Conservation (phyloP, 345 rosid genomes). For the Pseudoturritis turrita region DNA sequence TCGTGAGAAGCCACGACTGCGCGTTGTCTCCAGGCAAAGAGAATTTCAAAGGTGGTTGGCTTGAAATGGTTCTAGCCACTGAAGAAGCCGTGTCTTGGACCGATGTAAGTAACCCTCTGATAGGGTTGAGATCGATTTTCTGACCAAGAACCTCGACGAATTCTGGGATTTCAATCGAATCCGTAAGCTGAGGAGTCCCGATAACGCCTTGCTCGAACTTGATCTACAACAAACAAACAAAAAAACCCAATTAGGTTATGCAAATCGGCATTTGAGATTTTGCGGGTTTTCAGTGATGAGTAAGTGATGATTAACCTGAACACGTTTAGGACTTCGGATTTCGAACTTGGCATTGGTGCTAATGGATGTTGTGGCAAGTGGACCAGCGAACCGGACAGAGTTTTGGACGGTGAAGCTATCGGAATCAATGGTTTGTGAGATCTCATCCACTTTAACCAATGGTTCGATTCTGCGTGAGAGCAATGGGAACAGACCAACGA, state of each 20-base stretch:
- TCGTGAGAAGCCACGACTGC: conserved; percentile 83
- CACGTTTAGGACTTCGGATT: conserved; percentile 83
- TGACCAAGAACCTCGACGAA: conserved; percentile 82
- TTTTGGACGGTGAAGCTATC: conserved; percentile 74
- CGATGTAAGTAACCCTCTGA: conserved; percentile 66
- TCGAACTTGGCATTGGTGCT: conserved; percentile 88
- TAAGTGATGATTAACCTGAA: conserved; percentile 49
- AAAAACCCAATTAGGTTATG: not conserved
- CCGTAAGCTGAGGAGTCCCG: conserved; percentile 90
- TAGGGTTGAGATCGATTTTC: conserved; percentile 62
- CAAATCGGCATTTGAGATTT: not conserved
- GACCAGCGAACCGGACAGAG: conserved; percentile 71
- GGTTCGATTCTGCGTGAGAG: conserved; percentile 59
- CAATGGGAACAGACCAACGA: conserved; percentile 70
- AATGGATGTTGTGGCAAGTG: conserved; percentile 71
- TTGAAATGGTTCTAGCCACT: conserved; percentile 79
- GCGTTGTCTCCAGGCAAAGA: conserved; percentile 57
- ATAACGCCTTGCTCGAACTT: conserved; percentile 88
- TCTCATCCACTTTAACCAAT: conserved; percentile 78
- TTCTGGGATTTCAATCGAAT: conserved; percentile 77
- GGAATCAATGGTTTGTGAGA: conserved; percentile 88
- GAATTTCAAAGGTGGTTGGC: conserved; percentile 83
- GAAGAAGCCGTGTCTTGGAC: conserved; percentile 85
- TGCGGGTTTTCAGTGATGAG: not conserved
- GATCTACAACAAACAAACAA: conserved; percentile 41